Base-by-base conservation (phyloP, 106 monocot species). In the Dendrobium catenatum region DNA sequence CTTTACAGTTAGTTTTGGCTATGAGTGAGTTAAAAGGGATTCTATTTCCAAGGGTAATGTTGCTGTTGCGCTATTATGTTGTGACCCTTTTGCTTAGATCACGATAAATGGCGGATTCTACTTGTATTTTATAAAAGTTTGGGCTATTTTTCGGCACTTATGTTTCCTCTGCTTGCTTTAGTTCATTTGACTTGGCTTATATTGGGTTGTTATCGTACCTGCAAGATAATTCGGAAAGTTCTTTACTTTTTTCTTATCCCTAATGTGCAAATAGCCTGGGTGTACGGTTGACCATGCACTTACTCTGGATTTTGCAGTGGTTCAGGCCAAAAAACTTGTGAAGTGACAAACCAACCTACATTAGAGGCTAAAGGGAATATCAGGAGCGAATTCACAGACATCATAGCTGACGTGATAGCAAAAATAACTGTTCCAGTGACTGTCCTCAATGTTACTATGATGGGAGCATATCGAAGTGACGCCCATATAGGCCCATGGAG, bases 381-480 rank as follows among this genome's bases (percentile, higher is more conserved):
- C 24, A 85, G 82, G 43, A 86, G 79, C 37, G 95, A 91, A 81
- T 95, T 95, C 56, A 86, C 86, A 20, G 93, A 91, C 64, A 88
- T 95, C 66, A 89, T 99, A 24, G 77, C 85, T 5, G 89, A 87
- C 9, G 93, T 99, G 77, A 88, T 93, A 5, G 29, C 42, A 20
- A 86, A 83, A 72, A 91, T 93, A 88, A 83, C 43, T 48, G 89
- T 85, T 66, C 89, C 94, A 66, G 93, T 90, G 1, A 95, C 95
- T 22, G 83, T 99, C 13, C 85, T 99, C 20, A 99, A 99, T 85
- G 95, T 99, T 51, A 95, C 98, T 56, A 85, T 85, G 18, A 95
- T 99, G 98, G 98, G 98, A 3, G 88, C 92, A 17, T 85, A 82
- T 10, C 82, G 98, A 3, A 95, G 98, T 72, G 98, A 99, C 85